These are phyloP conservation scores for Tolypocladium nubicola DNA, from an alignment of 2,329 filamentous ascomycete genomes.

Conservation along the genomic window DNA sequence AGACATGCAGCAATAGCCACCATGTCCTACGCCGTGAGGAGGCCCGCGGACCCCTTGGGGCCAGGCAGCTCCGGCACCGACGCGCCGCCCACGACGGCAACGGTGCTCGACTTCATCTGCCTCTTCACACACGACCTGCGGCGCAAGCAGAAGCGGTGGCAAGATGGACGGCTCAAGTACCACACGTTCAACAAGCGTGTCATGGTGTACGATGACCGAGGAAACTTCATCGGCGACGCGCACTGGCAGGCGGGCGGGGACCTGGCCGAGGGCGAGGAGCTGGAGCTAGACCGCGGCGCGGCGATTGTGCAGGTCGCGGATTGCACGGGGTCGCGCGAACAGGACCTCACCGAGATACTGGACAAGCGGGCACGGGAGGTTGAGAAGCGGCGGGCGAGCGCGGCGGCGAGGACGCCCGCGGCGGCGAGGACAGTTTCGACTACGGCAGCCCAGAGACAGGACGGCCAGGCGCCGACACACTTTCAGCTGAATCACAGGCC, in stretches of 20 bases:
- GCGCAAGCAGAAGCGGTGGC: conserved; percentile 86
- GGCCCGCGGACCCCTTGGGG: neutral
- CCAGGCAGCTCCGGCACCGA: neutral
- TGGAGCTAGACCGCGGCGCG: conserved; percentile 64
- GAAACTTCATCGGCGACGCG: conserved; percentile 73
- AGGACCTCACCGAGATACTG: conserved; percentile 67
- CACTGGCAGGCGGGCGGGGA: conserved; percentile 63
- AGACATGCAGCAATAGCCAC: neutral
- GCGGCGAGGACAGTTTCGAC: neutral
- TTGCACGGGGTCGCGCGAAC: conserved; percentile 58
- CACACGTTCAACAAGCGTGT: conserved; percentile 85
- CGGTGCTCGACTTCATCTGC: conserved; percentile 73
- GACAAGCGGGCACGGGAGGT: conserved; percentile 56
- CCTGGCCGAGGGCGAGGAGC: conserved; percentile 73
- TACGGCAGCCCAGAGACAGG: conserved; percentile 8
- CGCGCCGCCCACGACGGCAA: conserved; percentile 39
- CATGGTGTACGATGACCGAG: conserved; percentile 79
- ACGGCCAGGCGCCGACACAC: conserved; percentile 13
- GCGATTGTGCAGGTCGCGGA: conserved; percentile 76
- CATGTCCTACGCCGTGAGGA: conserved; percentile 12
- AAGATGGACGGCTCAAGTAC: conserved; percentile 79
- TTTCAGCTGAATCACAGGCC: conserved; percentile 30
- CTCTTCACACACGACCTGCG: conserved; percentile 79
- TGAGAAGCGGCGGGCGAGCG: conserved; percentile 34
- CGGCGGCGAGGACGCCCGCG: conserved; percentile 22